A percentile compares a stretch with the other conserved stretches of the same genome.
These are phyloP conservation scores for Prunus davidiana DNA, from an alignment of 306 rosid species.

Conservation along the genomic window DNA sequence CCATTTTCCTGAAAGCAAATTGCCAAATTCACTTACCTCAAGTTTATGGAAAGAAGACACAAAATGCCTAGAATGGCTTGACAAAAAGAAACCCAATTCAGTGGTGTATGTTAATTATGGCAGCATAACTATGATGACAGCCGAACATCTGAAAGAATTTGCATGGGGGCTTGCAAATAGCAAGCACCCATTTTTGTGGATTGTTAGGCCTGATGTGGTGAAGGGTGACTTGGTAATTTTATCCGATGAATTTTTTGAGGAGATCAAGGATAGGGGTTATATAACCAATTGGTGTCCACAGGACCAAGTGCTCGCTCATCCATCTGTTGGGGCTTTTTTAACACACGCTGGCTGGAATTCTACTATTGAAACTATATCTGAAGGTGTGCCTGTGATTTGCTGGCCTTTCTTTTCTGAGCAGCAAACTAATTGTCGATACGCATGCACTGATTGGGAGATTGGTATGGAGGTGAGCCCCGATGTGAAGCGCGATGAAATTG, in stretches of 20 bases:
- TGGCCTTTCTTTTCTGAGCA: conserved; percentile 67
- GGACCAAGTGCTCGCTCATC: conserved; percentile 39
- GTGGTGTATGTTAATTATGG: conserved; percentile 49
- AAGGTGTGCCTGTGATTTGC: conserved; percentile 44
- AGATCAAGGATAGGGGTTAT: conserved; percentile 35
- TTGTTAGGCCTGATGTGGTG: conserved; percentile 44
- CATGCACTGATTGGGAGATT: conserved; percentile 34
- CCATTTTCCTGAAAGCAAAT: conserved; percentile 16
- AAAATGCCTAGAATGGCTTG: conserved; percentile 35
- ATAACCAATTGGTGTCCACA: conserved; percentile 47
- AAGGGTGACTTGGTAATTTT: conserved; percentile 27
- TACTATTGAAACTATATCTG: conserved; percentile 28
- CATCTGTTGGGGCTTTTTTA: conserved; percentile 38
- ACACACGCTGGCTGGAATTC: conserved; percentile 67
- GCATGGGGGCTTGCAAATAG: conserved; percentile 54
- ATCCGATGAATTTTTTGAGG: conserved; percentile 28
- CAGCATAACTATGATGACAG: conserved; percentile 34
- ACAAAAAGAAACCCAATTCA: conserved; percentile 28
- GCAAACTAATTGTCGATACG: conserved; percentile 42
- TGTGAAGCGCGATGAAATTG: conserved; percentile 32
- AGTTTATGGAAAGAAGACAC: conserved; percentile 48
- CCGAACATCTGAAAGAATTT: conserved; percentile 35
- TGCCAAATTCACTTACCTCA: conserved; percentile 20
- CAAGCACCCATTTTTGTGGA: conserved; percentile 38
- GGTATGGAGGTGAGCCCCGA: conserved; percentile 40